Conservation (phyloP, 148 eudicot species). For the Heliamphora exappendiculata region DNA sequence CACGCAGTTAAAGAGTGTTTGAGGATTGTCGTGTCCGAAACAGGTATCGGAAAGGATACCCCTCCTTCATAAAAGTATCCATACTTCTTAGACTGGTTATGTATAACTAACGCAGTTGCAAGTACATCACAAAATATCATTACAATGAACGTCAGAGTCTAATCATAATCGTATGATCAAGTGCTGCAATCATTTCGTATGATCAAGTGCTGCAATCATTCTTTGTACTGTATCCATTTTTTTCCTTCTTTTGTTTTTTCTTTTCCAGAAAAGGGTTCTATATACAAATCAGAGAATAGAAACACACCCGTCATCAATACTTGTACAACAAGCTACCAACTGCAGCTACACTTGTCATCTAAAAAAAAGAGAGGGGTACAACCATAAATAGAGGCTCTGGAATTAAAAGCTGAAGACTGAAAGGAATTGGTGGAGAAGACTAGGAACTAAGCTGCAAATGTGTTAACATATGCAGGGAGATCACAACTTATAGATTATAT, state of each 20-base stretch:
- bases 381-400: not conserved
- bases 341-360: not conserved
- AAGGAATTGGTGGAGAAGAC: constrained; percentile 2
- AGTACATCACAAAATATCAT: not conserved
- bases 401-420: constrained; percentile 1
- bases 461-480: not conserved
- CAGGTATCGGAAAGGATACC: no score
- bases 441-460: not conserved
- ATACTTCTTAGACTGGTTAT: no score
- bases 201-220: not conserved
- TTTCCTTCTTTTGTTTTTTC: not conserved
- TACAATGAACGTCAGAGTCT: not conserved
- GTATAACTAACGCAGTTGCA: no score
- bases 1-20: no score
- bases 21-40: no score
- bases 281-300: not conserved
- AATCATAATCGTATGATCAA: no score
- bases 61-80: no score
- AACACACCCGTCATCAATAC: not conserved
- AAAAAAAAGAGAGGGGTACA: not conserved
- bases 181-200: no score
- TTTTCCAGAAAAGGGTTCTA: not conserved
- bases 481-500: not conserved
- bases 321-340: not conserved
- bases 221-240: not conserved